Evolutionary conservation across 179 eudicot genomes (phyloP), one percentile per base, ranked within the genome.

Genomic region (Beta corolliflora): DNA sequence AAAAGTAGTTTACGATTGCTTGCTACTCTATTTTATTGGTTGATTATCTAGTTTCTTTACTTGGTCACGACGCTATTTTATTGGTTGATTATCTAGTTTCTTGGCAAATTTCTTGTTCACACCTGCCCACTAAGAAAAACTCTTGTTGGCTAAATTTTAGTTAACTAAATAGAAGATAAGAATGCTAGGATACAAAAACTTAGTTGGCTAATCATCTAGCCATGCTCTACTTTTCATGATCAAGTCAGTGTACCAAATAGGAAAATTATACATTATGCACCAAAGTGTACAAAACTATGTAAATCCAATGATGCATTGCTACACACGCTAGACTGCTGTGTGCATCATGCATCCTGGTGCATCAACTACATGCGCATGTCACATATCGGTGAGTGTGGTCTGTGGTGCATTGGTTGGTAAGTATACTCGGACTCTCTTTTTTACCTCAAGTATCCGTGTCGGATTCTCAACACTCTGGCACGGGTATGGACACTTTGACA

Each of bases 1-100:
- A 60, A 54, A 76, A 9, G 79, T 23, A 7, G 48, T 63, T 77
- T 77, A 61, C 41, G n/a, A 45, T 77, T 23, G 44, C 71, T 77
- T 77, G 29, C 41, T 77, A 41, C 36, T 61, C 31, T 19, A 23
- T 60, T 46, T n/a, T 63, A 46, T 77, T 36, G 6, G 41, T 21
- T 6, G 31, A 61, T 9, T 45, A 21, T 31, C 2, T 68, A 25
- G n/a, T 15, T 78, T 52, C 72, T 53, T 16, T 73, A 29, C 16
- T 8, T 59, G 10, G 12, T 16, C 3, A 36, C 54, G 63, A 41
- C 36, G 45, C 31, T 19, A 23, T 60, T 23, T n/a, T 63, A 46
- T 77, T 36, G 12, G 41, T 21, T 6, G 31, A 61, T 9, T 45
- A 21, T 31, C 1, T 68, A 25, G n/a, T 23, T 19, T 23, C 70